A percentile compares a stretch with the other conserved stretches of the same genome.
Conservation (phyloP, 495 filamentous ascomycete genomes). For the Podospora conica region DNA sequence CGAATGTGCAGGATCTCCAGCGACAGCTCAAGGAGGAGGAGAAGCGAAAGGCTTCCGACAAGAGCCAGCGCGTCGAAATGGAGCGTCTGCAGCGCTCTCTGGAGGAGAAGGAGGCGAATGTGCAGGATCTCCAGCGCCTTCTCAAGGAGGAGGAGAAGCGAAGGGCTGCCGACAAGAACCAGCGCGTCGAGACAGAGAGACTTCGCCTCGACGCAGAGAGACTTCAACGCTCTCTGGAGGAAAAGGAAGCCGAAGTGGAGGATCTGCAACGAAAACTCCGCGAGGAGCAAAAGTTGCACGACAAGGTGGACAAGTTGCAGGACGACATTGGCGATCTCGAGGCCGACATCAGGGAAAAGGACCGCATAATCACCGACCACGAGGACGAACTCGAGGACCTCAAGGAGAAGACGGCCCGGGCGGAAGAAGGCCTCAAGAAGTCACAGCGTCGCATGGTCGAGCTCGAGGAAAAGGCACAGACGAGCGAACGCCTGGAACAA, state of each 20-base stretch:
- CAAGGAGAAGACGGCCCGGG: conserved; percentile 46
- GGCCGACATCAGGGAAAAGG: conserved; percentile 51
- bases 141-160: conserved; percentile 61
- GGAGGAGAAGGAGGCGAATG: neutral
- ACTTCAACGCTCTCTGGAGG: conserved; percentile 45
- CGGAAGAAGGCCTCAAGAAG: conserved; percentile 48
- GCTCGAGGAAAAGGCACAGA: conserved; percentile 54
- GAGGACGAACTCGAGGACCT: conserved; percentile 39
- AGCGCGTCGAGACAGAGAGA: conserved; percentile 55
- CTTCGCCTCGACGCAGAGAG: conserved; percentile 56
- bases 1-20: neutral
- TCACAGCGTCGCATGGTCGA: conserved; percentile 54
- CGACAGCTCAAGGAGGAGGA: conserved; percentile 50
- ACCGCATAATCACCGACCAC: conserved; percentile 37
- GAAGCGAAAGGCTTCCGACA: conserved; percentile 64
- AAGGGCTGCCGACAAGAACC: conserved; percentile 59
- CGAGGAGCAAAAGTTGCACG: conserved; percentile 36
- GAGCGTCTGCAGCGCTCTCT: conserved; percentile 42
- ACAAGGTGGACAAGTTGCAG: conserved; percentile 46
- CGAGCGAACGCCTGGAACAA: conserved; percentile 44
- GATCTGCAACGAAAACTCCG: conserved; percentile 47
- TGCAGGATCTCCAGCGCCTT: neutral
- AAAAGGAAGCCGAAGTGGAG: conserved; percentile 50
- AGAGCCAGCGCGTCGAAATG: conserved; percentile 53
- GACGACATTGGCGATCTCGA: conserved; percentile 57